These are phyloP conservation scores for Epicoccum sorghinum DNA, from an alignment of 2,329 filamentous ascomycete species.

Conservation along the genomic window DNA sequence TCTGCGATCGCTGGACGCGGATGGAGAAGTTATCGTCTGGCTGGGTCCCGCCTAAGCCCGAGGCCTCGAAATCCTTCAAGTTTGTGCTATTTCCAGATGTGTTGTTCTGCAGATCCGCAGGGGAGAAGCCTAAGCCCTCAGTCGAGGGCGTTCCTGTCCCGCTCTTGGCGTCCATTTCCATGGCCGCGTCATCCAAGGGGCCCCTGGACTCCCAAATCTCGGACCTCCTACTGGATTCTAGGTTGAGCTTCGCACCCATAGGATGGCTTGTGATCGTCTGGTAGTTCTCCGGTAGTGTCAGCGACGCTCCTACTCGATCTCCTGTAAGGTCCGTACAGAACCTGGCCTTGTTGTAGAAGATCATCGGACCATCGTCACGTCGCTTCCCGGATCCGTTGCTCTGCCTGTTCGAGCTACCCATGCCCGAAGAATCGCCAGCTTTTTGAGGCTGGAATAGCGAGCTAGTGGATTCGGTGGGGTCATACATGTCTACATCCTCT, in stretches of 20 bases:
- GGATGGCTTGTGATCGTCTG: conserved; percentile 40
- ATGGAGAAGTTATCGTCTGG: conserved; percentile 63
- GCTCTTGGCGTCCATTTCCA: conserved; percentile 34
- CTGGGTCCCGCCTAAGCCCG: conserved; percentile 66
- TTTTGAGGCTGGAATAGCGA: conserved; percentile 39
- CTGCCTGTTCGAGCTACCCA: conserved; percentile 55
- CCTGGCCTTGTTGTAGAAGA: conserved; percentile 79
- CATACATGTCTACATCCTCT: conserved; percentile 47
- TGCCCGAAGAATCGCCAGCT: conserved; percentile 48
- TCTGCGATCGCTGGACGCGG: conserved; percentile 52
- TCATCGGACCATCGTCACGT: conserved; percentile 73
- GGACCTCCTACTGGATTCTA: conserved; percentile 9
- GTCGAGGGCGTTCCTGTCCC: conserved; percentile 39
- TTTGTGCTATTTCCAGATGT: conserved; percentile 32
- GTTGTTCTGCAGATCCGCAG: conserved; percentile 33
- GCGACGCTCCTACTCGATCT: conserved; percentile 52
- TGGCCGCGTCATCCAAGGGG: conserved; percentile 27
- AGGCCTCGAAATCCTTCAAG: conserved; percentile 51
- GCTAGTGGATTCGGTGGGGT: conserved; percentile 32
- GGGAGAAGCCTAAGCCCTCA: conserved; percentile 48
- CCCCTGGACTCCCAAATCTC: conserved; percentile 41
- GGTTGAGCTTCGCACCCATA: conserved; percentile 29
- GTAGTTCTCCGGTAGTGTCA: conserved; percentile 34
- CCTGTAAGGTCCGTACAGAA: conserved; percentile 83
- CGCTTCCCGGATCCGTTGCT: conserved; percentile 57